A percentile compares a stretch with the other conserved stretches of the same genome.
These are phyloP conservation scores for Heliamphora exappendiculata DNA, from an alignment of 148 eudicot genomes.

Conservation along the genomic window DNA sequence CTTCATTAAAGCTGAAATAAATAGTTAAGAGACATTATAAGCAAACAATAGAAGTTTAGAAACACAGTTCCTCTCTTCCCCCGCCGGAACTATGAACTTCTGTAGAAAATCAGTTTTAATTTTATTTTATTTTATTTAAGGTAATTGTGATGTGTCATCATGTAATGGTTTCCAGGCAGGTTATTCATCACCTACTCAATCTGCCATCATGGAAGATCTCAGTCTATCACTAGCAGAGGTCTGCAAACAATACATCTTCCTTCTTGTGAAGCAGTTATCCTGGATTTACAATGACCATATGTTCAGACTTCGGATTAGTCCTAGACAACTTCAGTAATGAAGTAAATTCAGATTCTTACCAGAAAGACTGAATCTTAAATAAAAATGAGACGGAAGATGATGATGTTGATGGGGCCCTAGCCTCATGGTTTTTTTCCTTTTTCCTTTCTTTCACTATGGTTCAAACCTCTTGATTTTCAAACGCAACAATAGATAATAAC, in stretches of 20 bases:
- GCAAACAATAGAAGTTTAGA: background rate
- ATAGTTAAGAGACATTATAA: background rate
- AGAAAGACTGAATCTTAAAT: background rate
- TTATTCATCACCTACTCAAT: conserved; percentile 74
- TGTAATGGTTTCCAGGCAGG: conserved; percentile 52
- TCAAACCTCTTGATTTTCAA: too few relatives aligned
- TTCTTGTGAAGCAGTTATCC: too few relatives aligned
- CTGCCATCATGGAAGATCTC: conserved; percentile 65
- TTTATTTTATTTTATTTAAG: background rate
- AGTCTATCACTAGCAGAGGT: conserved; percentile 75
- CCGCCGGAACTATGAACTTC: background rate
- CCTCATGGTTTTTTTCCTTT: too few relatives aligned
- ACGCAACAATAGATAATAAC: background rate
- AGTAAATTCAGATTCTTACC: background rate
- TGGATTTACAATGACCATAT: too few relatives aligned
- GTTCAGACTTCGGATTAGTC: background rate
- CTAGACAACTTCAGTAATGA: background rate
- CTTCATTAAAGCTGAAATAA: background rate
- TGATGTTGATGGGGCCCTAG: too few relatives aligned
- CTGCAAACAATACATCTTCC: conserved; percentile 6
- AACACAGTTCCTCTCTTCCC: background rate
- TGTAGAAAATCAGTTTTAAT: background rate
- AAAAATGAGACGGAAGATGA: too few relatives aligned
- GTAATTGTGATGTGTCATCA: background rate
- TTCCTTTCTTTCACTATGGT: too few relatives aligned